Conservation (phyloP, 257 asterid species). For the Forsythia viridissima region DNA sequence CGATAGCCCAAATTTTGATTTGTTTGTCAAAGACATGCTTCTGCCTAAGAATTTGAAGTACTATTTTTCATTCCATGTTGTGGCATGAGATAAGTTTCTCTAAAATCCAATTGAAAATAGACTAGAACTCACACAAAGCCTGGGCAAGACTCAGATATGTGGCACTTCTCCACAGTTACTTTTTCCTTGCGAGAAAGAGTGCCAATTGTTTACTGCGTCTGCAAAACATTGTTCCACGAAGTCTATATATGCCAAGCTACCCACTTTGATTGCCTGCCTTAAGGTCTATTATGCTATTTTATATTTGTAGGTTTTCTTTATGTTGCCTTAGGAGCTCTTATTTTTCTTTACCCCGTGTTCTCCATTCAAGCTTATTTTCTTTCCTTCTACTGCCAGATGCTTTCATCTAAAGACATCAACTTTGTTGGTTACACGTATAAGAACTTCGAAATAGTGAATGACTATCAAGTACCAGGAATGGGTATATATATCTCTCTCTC, state of each 20-base stretch:
- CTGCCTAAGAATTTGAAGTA: neutral
- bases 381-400: conserved; percentile 60
- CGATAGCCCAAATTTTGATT: neutral
- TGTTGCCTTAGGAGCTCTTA: conserved; percentile 1
- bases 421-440: conserved; percentile 98
- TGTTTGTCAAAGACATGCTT: neutral
- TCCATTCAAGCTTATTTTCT: conserved; percentile 22
- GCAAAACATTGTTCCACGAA: conserved; percentile 3
- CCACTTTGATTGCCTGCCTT: conserved; percentile 1
- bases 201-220: neutral
- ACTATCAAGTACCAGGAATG: conserved; percentile 95
- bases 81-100: neutral
- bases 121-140: neutral
- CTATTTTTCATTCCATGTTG: neutral
- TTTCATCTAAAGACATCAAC: conserved; percentile 91
- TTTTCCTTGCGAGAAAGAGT: conserved; percentile 3
- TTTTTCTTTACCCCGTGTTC: neutral
- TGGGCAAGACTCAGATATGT: neutral
- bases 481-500: conserved; percentile 47
- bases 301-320: neutral
- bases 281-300: conserved; percentile 2
- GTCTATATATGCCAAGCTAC: neutral
- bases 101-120: neutral
- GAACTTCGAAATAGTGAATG: conserved; percentile 94
- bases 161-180: neutral